Evolutionary conservation across 2,329 filamentous ascomycete genomes (phyloP).

Genomic region (Penicillium sp.): DNA sequence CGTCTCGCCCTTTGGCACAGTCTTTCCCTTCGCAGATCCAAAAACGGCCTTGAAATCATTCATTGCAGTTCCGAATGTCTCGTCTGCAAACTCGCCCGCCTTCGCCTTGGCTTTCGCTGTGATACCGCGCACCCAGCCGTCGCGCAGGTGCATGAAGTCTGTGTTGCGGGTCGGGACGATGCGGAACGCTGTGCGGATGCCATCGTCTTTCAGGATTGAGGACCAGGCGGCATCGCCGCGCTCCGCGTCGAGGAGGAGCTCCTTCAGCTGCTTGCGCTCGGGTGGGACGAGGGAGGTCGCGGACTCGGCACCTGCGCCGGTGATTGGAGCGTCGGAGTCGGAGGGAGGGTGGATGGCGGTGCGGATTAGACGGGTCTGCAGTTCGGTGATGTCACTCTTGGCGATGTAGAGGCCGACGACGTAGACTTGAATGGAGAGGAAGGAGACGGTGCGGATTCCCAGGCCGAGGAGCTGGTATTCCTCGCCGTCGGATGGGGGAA

Average conservation of each 20-base stretch:
- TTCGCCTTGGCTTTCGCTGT: conserved; percentile 67
- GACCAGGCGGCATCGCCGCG: conserved; percentile 75
- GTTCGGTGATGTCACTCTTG: conserved; percentile 74
- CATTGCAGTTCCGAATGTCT: conserved; percentile 74
- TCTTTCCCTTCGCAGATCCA: conserved; percentile 65
- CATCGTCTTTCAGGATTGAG: conserved; percentile 64
- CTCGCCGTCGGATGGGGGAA: conserved; percentile 39
- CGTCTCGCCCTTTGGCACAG: conserved; percentile 77
- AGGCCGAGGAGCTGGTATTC: conserved; percentile 87
- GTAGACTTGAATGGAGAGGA: conserved; percentile 89
- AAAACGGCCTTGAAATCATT: conserved; percentile 80
- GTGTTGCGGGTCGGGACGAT: conserved; percentile 91
- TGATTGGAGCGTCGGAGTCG: conserved; percentile 19
- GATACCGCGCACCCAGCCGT: conserved; percentile 86
- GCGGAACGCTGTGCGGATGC: conserved; percentile 75
- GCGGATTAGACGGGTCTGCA: conserved; percentile 76
- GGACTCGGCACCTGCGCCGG: conserved; percentile 56
- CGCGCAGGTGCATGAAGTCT: conserved; percentile 87
- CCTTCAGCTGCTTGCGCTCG: conserved; percentile 74
- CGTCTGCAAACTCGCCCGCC: conserved; percentile 61
- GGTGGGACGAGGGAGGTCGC: conserved; percentile 81
- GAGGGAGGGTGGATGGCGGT: conserved; percentile 55
- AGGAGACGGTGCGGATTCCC: conserved; percentile 86
- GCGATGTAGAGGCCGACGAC: conserved; percentile 91
- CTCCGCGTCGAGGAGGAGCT: conserved; percentile 67